Base-by-base conservation (phyloP, 2,329 filamentous ascomycete genomes). In the Diaporthe citrichinensis region DNA sequence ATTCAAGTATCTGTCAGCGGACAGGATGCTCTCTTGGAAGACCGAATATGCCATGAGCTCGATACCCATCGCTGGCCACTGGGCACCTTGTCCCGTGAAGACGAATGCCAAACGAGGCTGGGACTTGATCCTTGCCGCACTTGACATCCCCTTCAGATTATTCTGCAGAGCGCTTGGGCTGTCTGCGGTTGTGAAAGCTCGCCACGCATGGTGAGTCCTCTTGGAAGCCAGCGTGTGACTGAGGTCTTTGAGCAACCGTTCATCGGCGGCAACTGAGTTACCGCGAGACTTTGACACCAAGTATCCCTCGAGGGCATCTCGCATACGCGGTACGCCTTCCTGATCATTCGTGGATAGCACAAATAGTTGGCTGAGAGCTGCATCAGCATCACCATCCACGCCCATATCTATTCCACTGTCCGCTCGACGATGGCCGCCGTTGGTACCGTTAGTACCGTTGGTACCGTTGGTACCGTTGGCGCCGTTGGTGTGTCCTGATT, bases 51-150 rank as follows among this genome's bases (percentile, higher is more conserved):
- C 44, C 65, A 75, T 67, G 53, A 77, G 68, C 59, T 80, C 79
- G 5, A 75, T 67, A 9, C 78, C 80, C 80, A 81, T 81, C 25
- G 76, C 75, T 15, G 73, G 69, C 77, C 77, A 79, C 59, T 79
- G 77, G 2, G 78, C 77, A 31, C 78, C 78, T 74, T 79, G 78
- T 31, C 78, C 78, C 8, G 75, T 77, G 61, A 77, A 77, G 28
- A 80, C 58, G 41, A 75, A 75, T 36, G 73, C 75, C 9, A 77
- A 57, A 46, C 51, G 71, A 49, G 74, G 74, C 20, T 74, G 39
- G 5, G 74, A 62, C 7, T 74, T 74, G 53, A 34, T n/a, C 67
- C 73, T 62, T 15, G 46, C 25, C 23, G 67, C 53, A 25, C 14
- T 51, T 14, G 39, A 28, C 36, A 67, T 61, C 25, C 9, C 39